A percentile compares a stretch with the other conserved stretches of the same genome.
Conservation (phyloP, 2,329 filamentous ascomycete genomes). For the Moelleriella libera region DNA sequence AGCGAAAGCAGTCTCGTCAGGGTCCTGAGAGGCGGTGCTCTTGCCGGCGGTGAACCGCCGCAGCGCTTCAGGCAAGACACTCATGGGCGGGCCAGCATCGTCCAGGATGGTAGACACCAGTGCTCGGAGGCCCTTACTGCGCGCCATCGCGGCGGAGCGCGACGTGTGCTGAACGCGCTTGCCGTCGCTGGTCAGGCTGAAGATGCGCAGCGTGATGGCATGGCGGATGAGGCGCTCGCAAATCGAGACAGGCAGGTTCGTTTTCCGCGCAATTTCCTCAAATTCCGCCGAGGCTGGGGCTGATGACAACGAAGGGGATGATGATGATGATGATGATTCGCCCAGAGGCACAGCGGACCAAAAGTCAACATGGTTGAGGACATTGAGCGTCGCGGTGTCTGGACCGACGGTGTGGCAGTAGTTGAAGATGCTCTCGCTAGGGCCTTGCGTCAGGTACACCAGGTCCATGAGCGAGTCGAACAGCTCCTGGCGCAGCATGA, state of each 20-base stretch:
- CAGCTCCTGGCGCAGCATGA: constrained; percentile 27
- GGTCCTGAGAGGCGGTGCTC: constrained; percentile 1
- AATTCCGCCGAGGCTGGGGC: constrained; percentile 18
- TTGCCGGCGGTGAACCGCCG: constrained; percentile 16
- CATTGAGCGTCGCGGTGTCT: constrained; percentile 27
- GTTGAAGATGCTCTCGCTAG: constrained; percentile 34
- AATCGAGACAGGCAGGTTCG: constrained; percentile 1
- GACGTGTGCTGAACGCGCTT: constrained; percentile 2
- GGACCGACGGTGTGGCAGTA: constrained; percentile 26
- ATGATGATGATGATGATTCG: constrained; percentile 12
- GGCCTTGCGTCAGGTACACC: constrained; percentile 29
- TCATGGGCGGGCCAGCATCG: constrained; percentile 21
- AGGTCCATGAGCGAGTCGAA: constrained; percentile 30
- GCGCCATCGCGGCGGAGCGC: constrained; percentile 21
- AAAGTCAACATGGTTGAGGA: constrained; percentile 37
- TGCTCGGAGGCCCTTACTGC: constrained; percentile 16
- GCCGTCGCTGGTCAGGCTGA: neutral
- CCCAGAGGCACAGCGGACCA: constrained; percentile 34
- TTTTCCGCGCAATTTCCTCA: constrained; percentile 21
- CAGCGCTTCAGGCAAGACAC: constrained; percentile 18
- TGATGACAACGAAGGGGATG: too few relatives aligned
- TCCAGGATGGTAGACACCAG: constrained; percentile 22
- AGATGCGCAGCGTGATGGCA: neutral
- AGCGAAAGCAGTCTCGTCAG: neutral
- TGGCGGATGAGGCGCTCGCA: neutral